Base-by-base conservation (phyloP, 805 yeast species). In the Nakazawaea ambrosiae region DNA sequence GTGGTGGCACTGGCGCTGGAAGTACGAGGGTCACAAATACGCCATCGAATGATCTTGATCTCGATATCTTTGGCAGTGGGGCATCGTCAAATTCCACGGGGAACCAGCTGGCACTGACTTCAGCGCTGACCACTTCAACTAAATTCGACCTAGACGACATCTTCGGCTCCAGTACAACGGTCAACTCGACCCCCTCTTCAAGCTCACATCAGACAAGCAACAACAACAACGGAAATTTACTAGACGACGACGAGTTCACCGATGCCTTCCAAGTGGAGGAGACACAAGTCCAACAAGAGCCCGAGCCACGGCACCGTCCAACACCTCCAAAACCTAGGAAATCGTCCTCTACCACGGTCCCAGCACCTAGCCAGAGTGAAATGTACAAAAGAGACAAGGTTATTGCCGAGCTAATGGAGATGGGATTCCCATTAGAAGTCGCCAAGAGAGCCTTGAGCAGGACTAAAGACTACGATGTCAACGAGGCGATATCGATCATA, bases 371-470 rank as follows among this genome's bases (percentile, higher is more conserved):
- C 6, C 22, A 36, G 25, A 36, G 40, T 27, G 35, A 32, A 16
- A 37, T 32, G 36, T 37, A 20, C 30, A 32, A 52, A 7, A 54
- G 56, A 31, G 83, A 78, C 45, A 60, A 60, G 29, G 65, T 75
- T 1, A 51, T 84, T 14, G 90, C 90, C 0, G 83, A 77, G 46
- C 62, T 85, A 30, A 57, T 83, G 2, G 92, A 85, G 42, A 86
- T 86, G 76, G 95, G 95, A 2, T 86, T 86, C 49, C 57, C 80
- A 1, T 60, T 71, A 1, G 78, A 74, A 2, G 72, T 66, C 36
- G 77, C 92, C 4, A 68, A 65, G 19, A 57, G 60, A 2, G 94
- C 94, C 0, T 63, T 86, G 26, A 66, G 58, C 6, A 58, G 63
- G 32, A 73, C 79, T 0, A 49, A 60, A 24, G 85, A 88, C 0